phyloP scores from a whole-genome alignment of 495 filamentous ascomycete genomes.

The Umbilicaria muhlenbergii region DNA sequence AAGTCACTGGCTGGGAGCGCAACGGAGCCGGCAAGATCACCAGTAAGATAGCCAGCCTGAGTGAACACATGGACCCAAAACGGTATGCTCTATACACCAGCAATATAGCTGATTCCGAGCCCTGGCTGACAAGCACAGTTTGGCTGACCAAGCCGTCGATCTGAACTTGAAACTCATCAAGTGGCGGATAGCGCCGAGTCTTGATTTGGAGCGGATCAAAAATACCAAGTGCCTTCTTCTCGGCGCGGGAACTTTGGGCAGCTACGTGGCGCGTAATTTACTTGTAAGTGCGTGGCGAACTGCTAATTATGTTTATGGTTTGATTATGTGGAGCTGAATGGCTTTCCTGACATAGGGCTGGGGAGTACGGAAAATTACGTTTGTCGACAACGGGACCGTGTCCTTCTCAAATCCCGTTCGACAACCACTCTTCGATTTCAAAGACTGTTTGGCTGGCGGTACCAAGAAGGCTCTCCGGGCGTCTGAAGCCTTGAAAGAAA shows the following conservation, averaged over 20 bases:
- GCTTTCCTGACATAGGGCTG: conserved; percentile 43
- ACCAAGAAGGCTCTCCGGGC: conserved; percentile 71
- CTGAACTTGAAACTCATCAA: conserved; percentile 97
- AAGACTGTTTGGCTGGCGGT: conserved; percentile 76
- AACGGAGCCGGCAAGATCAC: conserved; percentile 57
- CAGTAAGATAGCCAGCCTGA: conserved; percentile 62
- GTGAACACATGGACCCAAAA: conserved; percentile 80
- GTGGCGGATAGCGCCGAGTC: conserved; percentile 81
- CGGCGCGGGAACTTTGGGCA: conserved; percentile 88
- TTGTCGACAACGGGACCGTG: conserved; percentile 85
- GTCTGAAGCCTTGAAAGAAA: conserved; percentile 64
- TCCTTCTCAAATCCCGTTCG: conserved; percentile 97
- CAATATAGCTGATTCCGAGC: neutral
- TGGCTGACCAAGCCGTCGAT: conserved; percentile 94
- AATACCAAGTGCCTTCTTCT: conserved; percentile 81
- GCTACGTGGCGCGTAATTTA: conserved; percentile 78
- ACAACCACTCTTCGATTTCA: conserved; percentile 80
- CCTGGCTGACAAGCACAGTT: conserved; percentile 17
- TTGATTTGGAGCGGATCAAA: conserved; percentile 82
- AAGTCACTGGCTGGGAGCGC: conserved; percentile 89
- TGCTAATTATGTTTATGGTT: too few species aligned
- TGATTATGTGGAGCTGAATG: neutral
- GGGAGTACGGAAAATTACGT: conserved; percentile 94
- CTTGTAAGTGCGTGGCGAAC: conserved; percentile 31
- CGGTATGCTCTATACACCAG: conserved; percentile 22